These are phyloP conservation scores for Grammothele lineata DNA, from an alignment of 768 basidiomycete species.

Conservation along the genomic window DNA sequence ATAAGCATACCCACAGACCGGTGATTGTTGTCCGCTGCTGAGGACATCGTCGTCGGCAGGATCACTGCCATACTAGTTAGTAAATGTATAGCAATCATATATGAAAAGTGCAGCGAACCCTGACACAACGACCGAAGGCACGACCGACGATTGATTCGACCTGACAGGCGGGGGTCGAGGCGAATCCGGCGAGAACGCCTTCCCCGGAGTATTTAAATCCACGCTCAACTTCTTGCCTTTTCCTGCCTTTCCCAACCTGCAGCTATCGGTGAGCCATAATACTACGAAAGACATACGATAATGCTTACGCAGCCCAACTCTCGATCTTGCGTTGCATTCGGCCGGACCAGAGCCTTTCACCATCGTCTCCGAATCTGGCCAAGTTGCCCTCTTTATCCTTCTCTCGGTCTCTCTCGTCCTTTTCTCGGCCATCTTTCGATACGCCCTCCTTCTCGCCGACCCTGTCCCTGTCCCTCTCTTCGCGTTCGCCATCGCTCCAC, in stretches of 20 bases:
- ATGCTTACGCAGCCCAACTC: constrained; percentile 43
- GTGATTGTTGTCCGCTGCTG: constrained; percentile 77
- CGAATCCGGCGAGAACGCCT: constrained; percentile 19
- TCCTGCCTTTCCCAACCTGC: no score
- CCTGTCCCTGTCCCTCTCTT: constrained; percentile 30
- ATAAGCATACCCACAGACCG: constrained; percentile 44
- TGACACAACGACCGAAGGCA: constrained; percentile 39
- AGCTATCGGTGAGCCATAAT: no score
- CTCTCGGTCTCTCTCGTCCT: constrained; percentile 27
- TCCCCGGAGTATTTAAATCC: constrained; percentile 24
- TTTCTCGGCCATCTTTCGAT: constrained; percentile 31
- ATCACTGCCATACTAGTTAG: constrained; percentile 1
- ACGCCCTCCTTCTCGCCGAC: constrained; percentile 30
- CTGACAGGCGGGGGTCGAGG: constrained; percentile 17
- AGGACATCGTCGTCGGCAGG: constrained; percentile 56
- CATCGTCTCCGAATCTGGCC: constrained; percentile 29
- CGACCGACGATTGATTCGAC: constrained; percentile 16
- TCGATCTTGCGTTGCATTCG: constrained; percentile 45
- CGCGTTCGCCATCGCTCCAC: constrained; percentile 32
- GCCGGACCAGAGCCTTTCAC: constrained; percentile 34
- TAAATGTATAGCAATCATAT: not conserved
- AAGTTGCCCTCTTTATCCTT: constrained; percentile 17
- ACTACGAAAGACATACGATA: no score
- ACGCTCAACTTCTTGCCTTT: constrained; percentile 30
- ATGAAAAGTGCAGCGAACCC: constrained; percentile 26